Evolutionary conservation across 192 early-diverging fungal genomes (phyloP), one percentile per base, ranked within the genome.

Genomic region (Entomortierella lignicola): DNA sequence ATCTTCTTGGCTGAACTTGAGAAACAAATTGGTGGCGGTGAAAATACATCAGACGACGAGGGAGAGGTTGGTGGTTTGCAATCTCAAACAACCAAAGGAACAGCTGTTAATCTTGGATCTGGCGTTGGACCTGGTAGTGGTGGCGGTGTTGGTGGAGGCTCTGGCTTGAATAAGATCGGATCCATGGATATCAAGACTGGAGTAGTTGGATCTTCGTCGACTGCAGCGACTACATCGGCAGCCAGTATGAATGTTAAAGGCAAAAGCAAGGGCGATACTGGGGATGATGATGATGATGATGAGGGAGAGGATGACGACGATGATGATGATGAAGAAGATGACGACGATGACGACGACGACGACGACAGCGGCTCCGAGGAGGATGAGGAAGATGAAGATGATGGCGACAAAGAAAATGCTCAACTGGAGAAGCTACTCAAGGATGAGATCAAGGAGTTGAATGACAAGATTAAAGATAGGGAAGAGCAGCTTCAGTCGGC

Each of bases 391-490:
- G 72, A 88, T 0, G 84, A 85, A 20, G 85, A 89, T 4, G 85
- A 85, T 4, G 82, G 84, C 26, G 79, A 89, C 11, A 77, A 73
- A 1, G 87, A 89, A 25, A 83, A 84, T 23, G 87, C 86, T 0
- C 83, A 87, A 26, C 63, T 82, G 48, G 86, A 88, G 72, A 81
- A 83, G 72, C 20, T 85, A 50, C 60, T 88, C 32, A 83, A 79
- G 51, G 84, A 90, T 56, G 92, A 92, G 71, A 91, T 94, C 65
- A 74, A 65, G 29, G 90, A 91, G 37, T 55, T 94, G 63, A 85
- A 91, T 47, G 65, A 63, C 5, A 87, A 84, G 34, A 81, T 93
- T 59, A 72, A 85, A 21, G 86, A 89, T 4, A 90, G 86, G 54
- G 60, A 81, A 31, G 81, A 82, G 0, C 84, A 91, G 58, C 47